Percentiles rank a stretch among this genome's conserved stretches.
Evolutionary conservation across 169 alveolate species (phyloP).

Genomic region (Miamiensis avidus): DNA sequence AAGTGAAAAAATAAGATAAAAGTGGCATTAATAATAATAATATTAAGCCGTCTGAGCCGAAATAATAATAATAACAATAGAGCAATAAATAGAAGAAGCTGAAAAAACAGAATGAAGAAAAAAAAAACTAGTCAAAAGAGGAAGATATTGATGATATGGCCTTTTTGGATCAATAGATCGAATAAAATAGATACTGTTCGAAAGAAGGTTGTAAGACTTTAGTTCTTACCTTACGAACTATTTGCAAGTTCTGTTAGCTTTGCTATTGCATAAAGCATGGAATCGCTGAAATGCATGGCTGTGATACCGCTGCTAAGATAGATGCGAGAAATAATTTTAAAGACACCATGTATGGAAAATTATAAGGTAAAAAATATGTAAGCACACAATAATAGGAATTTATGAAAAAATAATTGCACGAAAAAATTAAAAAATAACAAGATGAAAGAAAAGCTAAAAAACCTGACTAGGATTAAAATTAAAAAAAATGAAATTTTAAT

Average conservation of each 20-base stretch:
- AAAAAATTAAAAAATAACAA: neutral
- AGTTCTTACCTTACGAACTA: slow-evolving; percentile 25
- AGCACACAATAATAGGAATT: neutral
- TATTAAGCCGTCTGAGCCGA: neutral
- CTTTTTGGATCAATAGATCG: slow-evolving; percentile 22
- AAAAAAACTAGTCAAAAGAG: slow-evolving; percentile 16
- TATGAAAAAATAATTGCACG: neutral
- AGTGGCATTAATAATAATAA: slow-evolving; percentile 13
- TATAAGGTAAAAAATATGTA: neutral
- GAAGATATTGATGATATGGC: slow-evolving; percentile 42
- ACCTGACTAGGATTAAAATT: neutral
- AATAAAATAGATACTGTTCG: slow-evolving; percentile 30
- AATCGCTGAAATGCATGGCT: slow-evolving; percentile 51
- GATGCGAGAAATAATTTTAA: slow-evolving; percentile 2
- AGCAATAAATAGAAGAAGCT: slow-evolving; percentile 27
- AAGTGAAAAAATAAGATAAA: slow-evolving; percentile 24
- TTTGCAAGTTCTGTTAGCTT: slow-evolving; percentile 46
- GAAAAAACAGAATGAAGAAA: slow-evolving; percentile 20
- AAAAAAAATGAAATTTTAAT: too few species aligned
- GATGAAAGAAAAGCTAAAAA: neutral
- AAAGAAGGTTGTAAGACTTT: slow-evolving; percentile 28
- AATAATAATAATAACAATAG: slow-evolving; percentile 15
- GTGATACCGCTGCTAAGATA: slow-evolving; percentile 42
- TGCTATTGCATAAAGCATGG: slow-evolving; percentile 49
- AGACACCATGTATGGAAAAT: neutral